Evolutionary conservation across 2,329 filamentous ascomycete genomes (phyloP).

Genomic region (Colletotrichum horii): DNA sequence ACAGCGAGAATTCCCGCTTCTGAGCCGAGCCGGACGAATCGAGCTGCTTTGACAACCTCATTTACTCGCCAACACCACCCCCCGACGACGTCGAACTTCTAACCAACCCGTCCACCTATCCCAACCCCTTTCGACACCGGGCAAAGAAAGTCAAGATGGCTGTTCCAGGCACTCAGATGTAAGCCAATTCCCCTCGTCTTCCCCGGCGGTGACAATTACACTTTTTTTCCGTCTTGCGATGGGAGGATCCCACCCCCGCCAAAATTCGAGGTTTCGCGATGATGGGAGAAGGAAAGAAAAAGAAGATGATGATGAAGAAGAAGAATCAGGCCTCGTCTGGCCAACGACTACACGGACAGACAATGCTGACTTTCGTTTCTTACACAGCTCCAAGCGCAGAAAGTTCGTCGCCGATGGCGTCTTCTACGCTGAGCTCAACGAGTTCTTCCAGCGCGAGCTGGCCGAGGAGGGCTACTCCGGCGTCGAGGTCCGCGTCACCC

Average conservation of each 20-base stretch:
- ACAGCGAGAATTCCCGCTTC: background rate
- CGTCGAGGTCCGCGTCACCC: slow-evolving; percentile 99
- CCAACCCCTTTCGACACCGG: slow-evolving; percentile 21
- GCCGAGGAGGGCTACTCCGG: slow-evolving; percentile 99
- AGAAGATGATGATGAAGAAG: background rate
- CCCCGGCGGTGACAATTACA: background rate
- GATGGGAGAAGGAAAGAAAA: background rate
- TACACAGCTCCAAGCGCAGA: slow-evolving; percentile 82
- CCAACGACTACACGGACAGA: background rate
- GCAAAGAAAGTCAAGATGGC: slow-evolving; percentile 58
- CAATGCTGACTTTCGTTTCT: slow-evolving; percentile 15
- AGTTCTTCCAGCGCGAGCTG: slow-evolving; percentile 99
- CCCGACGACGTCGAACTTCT: slow-evolving; percentile 40
- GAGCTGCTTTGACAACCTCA: slow-evolving; percentile 20
- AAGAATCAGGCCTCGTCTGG: background rate
- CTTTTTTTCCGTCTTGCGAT: background rate
- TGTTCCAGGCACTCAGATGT: slow-evolving; percentile 67
- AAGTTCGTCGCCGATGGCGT: slow-evolving; percentile 98
- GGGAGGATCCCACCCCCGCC: background rate
- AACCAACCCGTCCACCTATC: slow-evolving; percentile 34
- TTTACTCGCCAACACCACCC: slow-evolving; percentile 12
- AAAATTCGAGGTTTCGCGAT: background rate
- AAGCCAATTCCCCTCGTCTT: slow-evolving; percentile 39
- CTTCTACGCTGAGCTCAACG: slow-evolving; percentile 99
- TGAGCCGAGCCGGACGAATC: background rate